Base-by-base conservation (phyloP, 2,329 filamentous ascomycete species). In the Lojkania enalia region DNA sequence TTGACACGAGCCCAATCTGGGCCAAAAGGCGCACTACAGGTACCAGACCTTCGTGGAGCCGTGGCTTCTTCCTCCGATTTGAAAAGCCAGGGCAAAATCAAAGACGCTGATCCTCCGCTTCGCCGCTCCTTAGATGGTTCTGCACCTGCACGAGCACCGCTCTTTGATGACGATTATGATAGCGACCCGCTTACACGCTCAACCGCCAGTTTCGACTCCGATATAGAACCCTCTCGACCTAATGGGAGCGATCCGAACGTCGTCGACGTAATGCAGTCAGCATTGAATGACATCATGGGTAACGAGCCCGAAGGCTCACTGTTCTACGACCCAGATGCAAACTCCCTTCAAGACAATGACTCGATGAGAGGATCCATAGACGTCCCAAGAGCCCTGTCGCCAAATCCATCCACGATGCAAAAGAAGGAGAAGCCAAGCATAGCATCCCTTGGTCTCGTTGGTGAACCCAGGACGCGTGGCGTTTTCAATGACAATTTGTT, bases 401-500 rank as follows among this genome's bases (percentile, higher is more conserved):
- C 73, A 33, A 63, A 51, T 14, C 60, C 56, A 14, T 21, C 54
- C 25, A 31, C 44, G n/a, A 60, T 71, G 63, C 25, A 61, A 7
- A 63, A 67, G 13, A 77, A 76, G 42, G 63, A 68, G 15, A 95
- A 87, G 68, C 91, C 90, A 18, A 99, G 88, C 63, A 83, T 99
- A 52, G 87, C 92, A 9, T 96, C 94, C 0, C 74, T 99, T 2
- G 94, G 94, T 0, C 80, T 99, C 4, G 89, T 99, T 2, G 95
- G 90, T 48, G 86, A 87, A 4, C 88, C 89, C 12, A 90, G 88
- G 13, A 85, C 90, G 16, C 90, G 91, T 47, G 91, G 92, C 1
- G 94, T 99, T 2, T 99, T 99, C 67, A 83, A 88, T 55, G 88
- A 97, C 63, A 90, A 97, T 63, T 80, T 99, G 4, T 97, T 96